phyloP scores from a whole-genome alignment of 805 yeast species.

The Candida easanensis region DNA sequence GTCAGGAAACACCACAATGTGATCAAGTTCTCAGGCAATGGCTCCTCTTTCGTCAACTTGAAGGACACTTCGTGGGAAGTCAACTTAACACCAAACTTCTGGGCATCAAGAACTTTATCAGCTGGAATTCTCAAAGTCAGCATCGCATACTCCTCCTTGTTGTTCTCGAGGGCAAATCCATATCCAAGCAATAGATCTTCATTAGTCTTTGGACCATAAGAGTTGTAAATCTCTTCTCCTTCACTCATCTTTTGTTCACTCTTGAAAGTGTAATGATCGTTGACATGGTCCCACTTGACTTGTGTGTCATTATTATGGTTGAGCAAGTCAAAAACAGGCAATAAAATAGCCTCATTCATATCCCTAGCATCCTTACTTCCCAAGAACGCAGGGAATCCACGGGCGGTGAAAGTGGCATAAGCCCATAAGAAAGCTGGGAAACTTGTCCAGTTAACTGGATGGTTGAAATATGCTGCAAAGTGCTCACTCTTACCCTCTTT shows the following conservation, averaged over 20 bases:
- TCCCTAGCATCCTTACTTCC: slow-evolving; percentile 35
- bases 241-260: slow-evolving; percentile 30
- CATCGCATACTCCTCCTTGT: slow-evolving; percentile 55
- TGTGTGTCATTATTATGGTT: slow-evolving; percentile 65
- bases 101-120: slow-evolving; percentile 29
- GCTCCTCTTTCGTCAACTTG: slow-evolving; percentile 31
- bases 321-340: slow-evolving; percentile 76
- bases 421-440: slow-evolving; percentile 79
- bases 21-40: slow-evolving; percentile 45
- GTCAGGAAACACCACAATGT: slow-evolving; percentile 54
- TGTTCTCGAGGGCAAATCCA: slow-evolving; percentile 66
- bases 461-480: slow-evolving; percentile 26
- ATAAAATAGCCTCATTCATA: slow-evolving; percentile 57
- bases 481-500: slow-evolving; percentile 24
- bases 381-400: slow-evolving; percentile 80
- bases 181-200: slow-evolving; percentile 79
- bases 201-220: slow-evolving; percentile 86
- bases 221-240: slow-evolving; percentile 63
- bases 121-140: slow-evolving; percentile 54
- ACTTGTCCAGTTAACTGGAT: slow-evolving; percentile 50
- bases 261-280: slow-evolving; percentile 37
- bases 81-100: slow-evolving; percentile 37
- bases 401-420: slow-evolving; percentile 60
- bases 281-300: slow-evolving; percentile 57
- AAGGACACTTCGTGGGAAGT: slow-evolving; percentile 41